These are phyloP conservation scores for Mesotaenium endlicherianum DNA, from an alignment of 139 green algal species.

Conservation along the genomic window DNA sequence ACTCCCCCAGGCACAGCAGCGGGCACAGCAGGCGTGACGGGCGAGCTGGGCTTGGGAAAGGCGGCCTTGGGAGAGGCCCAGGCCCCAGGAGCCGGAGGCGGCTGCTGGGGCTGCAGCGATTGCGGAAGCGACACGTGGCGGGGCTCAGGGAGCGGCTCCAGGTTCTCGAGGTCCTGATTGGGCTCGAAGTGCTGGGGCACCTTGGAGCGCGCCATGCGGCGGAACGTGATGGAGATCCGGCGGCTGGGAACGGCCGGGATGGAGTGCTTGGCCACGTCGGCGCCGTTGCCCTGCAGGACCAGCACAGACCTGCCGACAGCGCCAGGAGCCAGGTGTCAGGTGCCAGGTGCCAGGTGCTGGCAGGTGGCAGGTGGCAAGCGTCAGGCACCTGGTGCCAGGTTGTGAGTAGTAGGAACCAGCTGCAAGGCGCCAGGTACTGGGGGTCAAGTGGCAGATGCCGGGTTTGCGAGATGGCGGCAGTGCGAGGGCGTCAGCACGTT, in stretches of 20 bases:
- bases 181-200: background rate
- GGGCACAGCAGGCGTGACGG: too few species aligned
- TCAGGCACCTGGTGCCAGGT: background rate
- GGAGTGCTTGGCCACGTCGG: slow-evolving; percentile 64
- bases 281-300: slow-evolving; percentile 61
- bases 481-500: too few species aligned
- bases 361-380: too few species aligned
- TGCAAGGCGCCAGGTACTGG: too few species aligned
- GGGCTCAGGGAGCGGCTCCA: background rate
- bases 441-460: too few species aligned
- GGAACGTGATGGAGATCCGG: slow-evolving; percentile 56
- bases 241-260: slow-evolving; percentile 54
- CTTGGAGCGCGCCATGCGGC: background rate
- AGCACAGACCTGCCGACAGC: slow-evolving; percentile 35
- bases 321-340: background rate
- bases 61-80: too few species aligned
- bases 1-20: too few species aligned
- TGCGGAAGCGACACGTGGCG: too few species aligned
- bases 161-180: background rate
- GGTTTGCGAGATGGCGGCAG: too few species aligned
- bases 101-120: too few species aligned
- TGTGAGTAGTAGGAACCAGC: background rate
- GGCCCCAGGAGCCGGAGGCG: too few species aligned
- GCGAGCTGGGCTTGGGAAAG: too few species aligned
- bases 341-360: background rate